Evolutionary conservation across 1,284 basidiomycete genomes (phyloP).

Genomic region (Ustilago vetiveriae): DNA sequence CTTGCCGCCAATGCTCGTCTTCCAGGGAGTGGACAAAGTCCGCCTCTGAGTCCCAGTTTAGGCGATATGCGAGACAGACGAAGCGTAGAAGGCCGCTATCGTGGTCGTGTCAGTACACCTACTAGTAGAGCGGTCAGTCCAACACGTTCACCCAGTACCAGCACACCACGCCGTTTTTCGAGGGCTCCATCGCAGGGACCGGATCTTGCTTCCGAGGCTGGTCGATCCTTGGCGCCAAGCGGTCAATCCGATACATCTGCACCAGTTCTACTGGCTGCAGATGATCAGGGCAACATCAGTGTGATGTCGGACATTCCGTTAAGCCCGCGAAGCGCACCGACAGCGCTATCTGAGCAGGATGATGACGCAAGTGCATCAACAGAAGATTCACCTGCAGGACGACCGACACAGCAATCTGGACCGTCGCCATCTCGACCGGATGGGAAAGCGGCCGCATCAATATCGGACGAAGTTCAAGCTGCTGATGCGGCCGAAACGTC

Average conservation of each 20-base stretch:
- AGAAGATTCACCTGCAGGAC: no score
- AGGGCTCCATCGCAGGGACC: conserved; percentile 1
- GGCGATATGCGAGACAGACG: neutral
- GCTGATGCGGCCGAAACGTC: conserved; percentile 13
- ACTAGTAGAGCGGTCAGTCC: conserved; percentile 39
- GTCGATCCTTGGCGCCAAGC: neutral
- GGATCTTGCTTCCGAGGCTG: neutral
- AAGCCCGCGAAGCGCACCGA: conserved; percentile 17
- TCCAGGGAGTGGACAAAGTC: conserved; percentile 6
- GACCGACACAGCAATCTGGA: no score
- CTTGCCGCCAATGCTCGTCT: neutral
- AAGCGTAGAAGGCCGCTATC: conserved; percentile 35
- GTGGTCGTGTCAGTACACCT: conserved; percentile 25
- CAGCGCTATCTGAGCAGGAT: neutral
- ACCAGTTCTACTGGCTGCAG: conserved; percentile 29
- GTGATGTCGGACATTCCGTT: conserved; percentile 19
- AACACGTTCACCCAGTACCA: conserved; percentile 4
- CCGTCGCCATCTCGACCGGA: neutral
- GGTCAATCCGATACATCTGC: neutral
- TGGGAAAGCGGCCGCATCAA: conserved; percentile 8
- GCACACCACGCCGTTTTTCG: conserved; percentile 13
- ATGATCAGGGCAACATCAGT: conserved; percentile 45
- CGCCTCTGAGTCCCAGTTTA: conserved; percentile 12
- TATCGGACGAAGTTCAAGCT: conserved; percentile 29
- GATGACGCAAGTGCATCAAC: no score